phyloP scores from a whole-genome alignment of 805 yeast species.

The Barnettozyma salicaria region DNA sequence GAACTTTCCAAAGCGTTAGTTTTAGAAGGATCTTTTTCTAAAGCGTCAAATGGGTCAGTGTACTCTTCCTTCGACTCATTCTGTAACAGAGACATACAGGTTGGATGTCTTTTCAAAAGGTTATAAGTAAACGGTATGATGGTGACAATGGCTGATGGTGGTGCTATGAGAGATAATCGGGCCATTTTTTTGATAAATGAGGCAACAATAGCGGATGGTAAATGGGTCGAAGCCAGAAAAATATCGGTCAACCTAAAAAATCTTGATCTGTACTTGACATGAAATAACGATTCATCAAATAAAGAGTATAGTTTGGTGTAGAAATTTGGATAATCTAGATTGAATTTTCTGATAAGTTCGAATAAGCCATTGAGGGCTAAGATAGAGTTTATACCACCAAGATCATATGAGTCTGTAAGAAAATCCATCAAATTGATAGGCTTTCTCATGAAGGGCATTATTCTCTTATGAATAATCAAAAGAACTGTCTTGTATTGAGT shows the following conservation, averaged over 20 bases:
- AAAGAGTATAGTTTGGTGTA: constrained; percentile 76
- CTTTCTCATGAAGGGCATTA: constrained; percentile 72
- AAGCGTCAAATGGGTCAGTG: constrained; percentile 59
- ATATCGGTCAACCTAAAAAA: constrained; percentile 83
- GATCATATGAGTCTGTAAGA: constrained; percentile 75
- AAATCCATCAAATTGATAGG: constrained; percentile 91
- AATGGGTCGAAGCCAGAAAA: constrained; percentile 80
- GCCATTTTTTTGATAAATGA: constrained; percentile 83
- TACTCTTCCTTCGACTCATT: constrained; percentile 28
- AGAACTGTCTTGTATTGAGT: constrained; percentile 66
- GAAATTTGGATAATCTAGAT: constrained; percentile 89
- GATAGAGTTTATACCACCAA: constrained; percentile 58
- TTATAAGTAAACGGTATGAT: constrained; percentile 90
- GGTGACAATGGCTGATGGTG: constrained; percentile 85
- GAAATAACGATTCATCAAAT: constrained; percentile 68
- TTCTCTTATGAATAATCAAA: constrained; percentile 69
- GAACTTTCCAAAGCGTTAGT: constrained; percentile 82
- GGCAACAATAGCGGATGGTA: constrained; percentile 78
- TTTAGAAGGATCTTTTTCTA: constrained; percentile 66
- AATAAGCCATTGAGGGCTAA: constrained; percentile 84
- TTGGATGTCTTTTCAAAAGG: constrained; percentile 83
- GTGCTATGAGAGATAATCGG: constrained; percentile 65
- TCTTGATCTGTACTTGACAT: constrained; percentile 75
- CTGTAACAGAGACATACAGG: constrained; percentile 87
- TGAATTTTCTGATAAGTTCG: constrained; percentile 72